Conservation (phyloP, 2,329 filamentous ascomycete species). For the Fusarium clavum region DNA sequence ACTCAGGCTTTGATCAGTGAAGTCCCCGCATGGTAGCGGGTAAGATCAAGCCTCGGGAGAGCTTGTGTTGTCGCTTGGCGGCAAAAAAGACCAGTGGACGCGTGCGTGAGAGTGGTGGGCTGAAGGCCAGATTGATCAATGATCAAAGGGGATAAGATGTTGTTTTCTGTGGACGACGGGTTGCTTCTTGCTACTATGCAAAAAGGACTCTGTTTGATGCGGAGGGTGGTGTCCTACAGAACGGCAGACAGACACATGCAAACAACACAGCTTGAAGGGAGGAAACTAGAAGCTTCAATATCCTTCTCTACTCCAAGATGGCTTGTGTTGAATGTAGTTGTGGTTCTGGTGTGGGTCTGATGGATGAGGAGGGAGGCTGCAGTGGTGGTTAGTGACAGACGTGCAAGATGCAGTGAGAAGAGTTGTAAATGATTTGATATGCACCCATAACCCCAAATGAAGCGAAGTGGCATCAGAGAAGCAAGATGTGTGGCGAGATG, state of each 20-base stretch:
- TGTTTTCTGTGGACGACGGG: slow-evolving; percentile 40
- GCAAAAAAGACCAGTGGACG: slow-evolving; percentile 46
- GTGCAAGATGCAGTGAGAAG: slow-evolving; percentile 47
- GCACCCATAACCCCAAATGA: slow-evolving; percentile 44
- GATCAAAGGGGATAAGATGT: slow-evolving; percentile 43
- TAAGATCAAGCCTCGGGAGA: slow-evolving; percentile 43
- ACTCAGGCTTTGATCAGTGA: slow-evolving; percentile 43
- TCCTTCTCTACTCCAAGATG: slow-evolving; percentile 23
- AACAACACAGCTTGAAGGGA: slow-evolving; percentile 5
- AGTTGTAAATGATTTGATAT: slow-evolving; percentile 50
- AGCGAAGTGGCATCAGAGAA: slow-evolving; percentile 43
- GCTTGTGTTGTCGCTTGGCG: slow-evolving; percentile 43
- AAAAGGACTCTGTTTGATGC: slow-evolving; percentile 23
- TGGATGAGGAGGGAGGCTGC: slow-evolving; percentile 44
- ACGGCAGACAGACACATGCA: slow-evolving; percentile 37
- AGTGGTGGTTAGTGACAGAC: slow-evolving; percentile 44
- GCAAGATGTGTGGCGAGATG: slow-evolving; percentile 33
- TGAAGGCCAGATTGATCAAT: slow-evolving; percentile 48
- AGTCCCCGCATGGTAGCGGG: slow-evolving; percentile 31
- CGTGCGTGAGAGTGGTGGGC: slow-evolving; percentile 51
- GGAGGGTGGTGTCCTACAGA: slow-evolving; percentile 37
- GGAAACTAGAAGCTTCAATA: slow-evolving; percentile 28
- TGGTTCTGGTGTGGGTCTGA: slow-evolving; percentile 40
- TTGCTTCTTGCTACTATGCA: slow-evolving; percentile 1
- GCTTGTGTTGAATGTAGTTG: slow-evolving; percentile 35